A percentile compares a stretch with the other conserved stretches of the same genome.
Conservation (phyloP, 148 eudicot genomes). For the Camellia granthamiana region DNA sequence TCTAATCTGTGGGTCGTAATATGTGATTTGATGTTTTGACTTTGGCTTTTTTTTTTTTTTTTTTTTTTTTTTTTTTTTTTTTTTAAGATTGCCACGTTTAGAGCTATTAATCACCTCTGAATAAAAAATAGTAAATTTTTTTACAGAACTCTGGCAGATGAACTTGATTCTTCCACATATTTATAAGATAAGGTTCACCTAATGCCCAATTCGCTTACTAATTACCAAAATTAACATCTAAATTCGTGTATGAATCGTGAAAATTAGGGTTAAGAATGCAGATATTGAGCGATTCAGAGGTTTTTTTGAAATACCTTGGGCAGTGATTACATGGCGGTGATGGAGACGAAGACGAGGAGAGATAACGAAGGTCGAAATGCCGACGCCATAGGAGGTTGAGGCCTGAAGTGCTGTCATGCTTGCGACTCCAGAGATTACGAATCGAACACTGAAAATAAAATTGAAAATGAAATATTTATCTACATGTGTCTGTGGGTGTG, state of each 20-base stretch:
- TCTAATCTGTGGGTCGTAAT: no score
- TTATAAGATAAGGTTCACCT: neutral
- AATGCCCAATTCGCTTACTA: neutral
- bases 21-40: no score
- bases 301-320: slow-evolving; percentile 6
- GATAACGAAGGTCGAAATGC: slow-evolving; percentile 6
- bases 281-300: neutral
- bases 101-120: no score
- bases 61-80: no score
- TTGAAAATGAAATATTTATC: neutral
- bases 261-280: neutral
- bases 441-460: neutral
- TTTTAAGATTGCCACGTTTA: no score
- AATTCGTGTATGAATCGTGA: neutral
- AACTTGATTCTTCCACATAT: neutral
- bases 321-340: slow-evolving; percentile 7
- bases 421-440: neutral
- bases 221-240: neutral
- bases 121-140: no score
- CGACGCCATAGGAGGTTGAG: slow-evolving; percentile 22
- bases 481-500: neutral
- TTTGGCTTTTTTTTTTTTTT: no score
- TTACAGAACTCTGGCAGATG: neutral
- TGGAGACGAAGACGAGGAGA: slow-evolving; percentile 4
- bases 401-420: slow-evolving; percentile 18